Evolutionary conservation across 768 basidiomycete species (phyloP).

Genomic region (Amanita rubescens): DNA sequence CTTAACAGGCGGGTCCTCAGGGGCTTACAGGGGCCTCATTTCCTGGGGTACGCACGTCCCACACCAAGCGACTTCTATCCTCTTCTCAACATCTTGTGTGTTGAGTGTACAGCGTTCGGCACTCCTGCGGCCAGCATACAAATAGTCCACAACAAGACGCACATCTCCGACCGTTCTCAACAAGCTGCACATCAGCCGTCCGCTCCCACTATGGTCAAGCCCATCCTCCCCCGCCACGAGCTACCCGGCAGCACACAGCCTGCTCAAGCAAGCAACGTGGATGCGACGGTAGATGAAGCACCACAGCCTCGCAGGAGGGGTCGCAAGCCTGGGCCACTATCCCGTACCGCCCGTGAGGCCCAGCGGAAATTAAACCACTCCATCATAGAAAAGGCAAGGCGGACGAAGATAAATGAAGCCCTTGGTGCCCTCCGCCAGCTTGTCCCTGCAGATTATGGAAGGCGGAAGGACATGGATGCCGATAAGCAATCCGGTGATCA

Average conservation of each 20-base stretch:
- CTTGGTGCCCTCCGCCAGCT: conserved; percentile 69
- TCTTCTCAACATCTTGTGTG: too few relatives aligned
- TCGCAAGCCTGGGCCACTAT: conserved; percentile 65
- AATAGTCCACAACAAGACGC: too few relatives aligned
- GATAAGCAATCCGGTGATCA: background rate
- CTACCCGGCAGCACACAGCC: background rate
- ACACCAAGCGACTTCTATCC: background rate
- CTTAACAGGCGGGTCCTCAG: background rate
- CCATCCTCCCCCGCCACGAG: background rate
- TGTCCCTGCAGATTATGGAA: conserved; percentile 55
- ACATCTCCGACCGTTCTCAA: too few relatives aligned
- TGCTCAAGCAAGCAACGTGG: background rate
- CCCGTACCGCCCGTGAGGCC: conserved; percentile 73
- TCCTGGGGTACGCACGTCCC: background rate
- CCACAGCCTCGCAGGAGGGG: conserved; percentile 44
- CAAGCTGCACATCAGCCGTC: background rate
- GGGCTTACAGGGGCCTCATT: conserved; percentile 1
- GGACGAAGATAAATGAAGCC: conserved; percentile 95
- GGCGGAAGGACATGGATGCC: conserved; percentile 9
- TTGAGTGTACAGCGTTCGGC: too few relatives aligned
- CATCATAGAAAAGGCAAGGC: conserved; percentile 86
- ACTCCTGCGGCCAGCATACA: too few relatives aligned
- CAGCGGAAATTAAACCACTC: conserved; percentile 92
- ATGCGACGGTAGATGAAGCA: background rate
- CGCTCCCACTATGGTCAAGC: background rate